Evolutionary conservation across 2,329 filamentous ascomycete genomes (phyloP), one percentile per base, ranked within the genome.

Genomic region (Colletotrichum zoysiae): DNA sequence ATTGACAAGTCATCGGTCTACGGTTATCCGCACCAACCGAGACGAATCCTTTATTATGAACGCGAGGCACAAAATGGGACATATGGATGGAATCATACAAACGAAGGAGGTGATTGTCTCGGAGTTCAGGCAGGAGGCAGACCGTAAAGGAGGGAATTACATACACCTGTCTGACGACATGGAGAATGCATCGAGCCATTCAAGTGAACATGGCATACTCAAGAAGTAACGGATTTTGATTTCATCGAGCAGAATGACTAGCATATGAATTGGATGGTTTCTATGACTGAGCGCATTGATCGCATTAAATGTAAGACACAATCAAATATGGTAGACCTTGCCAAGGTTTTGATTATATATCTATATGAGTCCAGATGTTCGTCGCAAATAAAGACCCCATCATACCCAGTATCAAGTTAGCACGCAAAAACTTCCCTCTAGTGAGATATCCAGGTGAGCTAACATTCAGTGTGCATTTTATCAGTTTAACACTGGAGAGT

Each of bases 61-160:
- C 58, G 26, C 58, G n/a, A 35, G 71, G 16, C 63, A 55, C 12
- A 71, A 67, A 23, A 56, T 71, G 58, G 67, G 71, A 0, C 58
- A 63, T 3, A 59, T 71, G 59, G 71, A 71, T 2, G 71, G 71
- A 5, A 73, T 73, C 55, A 67, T 73, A 67, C 71, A 73, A 30
- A 73, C 71, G 1, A 73, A 67, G 38, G 67, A 73, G 48, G 64
- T 71, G 1, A 73, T 73, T 9, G 68, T 73, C 9, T 71, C 71
- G 7, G 71, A 73, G 26, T 67, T 71, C 46, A 53, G 63, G 40
- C 67, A 73, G 11, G 69, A 71, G 18, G 26, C 65, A 20, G 69
- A 69, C 14, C 59, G 65, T 11, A 58, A 64, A 33, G 61, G 61
- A 44, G 59, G 69, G 23, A 59, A 46, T 12, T 69, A 69, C 26